Percentiles rank a stretch among this genome's conserved stretches.
These are phyloP conservation scores for Aspergillus wentii DNA, from an alignment of 495 filamentous ascomycete genomes.

Conservation along the genomic window DNA sequence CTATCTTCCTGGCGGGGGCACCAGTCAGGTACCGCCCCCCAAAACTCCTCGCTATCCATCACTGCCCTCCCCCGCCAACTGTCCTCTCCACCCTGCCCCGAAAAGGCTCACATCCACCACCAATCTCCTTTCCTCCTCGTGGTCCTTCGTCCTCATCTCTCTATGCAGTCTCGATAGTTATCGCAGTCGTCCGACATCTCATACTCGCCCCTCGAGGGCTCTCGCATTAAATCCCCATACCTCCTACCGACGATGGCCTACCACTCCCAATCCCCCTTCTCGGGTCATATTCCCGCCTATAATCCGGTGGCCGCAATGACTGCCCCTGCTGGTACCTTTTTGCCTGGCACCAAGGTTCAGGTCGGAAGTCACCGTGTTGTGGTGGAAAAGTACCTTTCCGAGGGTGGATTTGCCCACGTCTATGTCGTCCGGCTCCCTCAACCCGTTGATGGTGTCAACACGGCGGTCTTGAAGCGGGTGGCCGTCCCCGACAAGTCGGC, in stretches of 20 bases:
- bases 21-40: constrained; percentile 13
- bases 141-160: not conserved
- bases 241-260: constrained; percentile 30
- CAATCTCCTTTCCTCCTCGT: not conserved
- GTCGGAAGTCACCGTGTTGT: constrained; percentile 87
- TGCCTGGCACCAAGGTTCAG: constrained; percentile 91
- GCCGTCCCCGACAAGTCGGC: constrained; percentile 96
- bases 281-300: constrained; percentile 29
- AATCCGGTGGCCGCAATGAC: constrained; percentile 37
- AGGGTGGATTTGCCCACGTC: constrained; percentile 97
- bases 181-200: constrained; percentile 1
- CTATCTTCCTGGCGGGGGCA: constrained; percentile 1
- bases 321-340: constrained; percentile 82
- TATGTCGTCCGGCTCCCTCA: constrained; percentile 86
- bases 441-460: constrained; percentile 73
- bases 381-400: constrained; percentile 97
- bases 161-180: constrained; percentile 19
- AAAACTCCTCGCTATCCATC: constrained; percentile 7
- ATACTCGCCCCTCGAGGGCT: constrained; percentile 22
- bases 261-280: constrained; percentile 27
- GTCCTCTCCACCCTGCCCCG: constrained; percentile 13
- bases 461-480: constrained; percentile 89
- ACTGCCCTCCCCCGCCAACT: constrained; percentile 18
- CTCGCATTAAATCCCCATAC: constrained; percentile 19
- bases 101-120: constrained; percentile 5